These are phyloP conservation scores for Iberis pinnata DNA, from an alignment of 345 rosid species.

Conservation along the genomic window DNA sequence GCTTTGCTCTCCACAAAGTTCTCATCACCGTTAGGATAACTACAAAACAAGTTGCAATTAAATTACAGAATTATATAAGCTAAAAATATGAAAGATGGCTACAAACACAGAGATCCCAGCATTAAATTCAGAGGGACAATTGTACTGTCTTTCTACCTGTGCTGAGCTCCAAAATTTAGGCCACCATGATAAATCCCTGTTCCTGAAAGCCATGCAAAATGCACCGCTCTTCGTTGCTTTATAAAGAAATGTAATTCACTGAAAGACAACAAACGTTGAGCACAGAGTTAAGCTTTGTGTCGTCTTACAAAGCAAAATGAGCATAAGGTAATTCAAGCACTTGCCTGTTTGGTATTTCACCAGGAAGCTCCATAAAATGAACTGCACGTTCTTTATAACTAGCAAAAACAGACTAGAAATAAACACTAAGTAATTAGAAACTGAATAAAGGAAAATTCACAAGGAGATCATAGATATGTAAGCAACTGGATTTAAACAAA, in stretches of 20 bases:
- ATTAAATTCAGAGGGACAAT: constrained; percentile 1
- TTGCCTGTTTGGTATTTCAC: constrained; percentile 96
- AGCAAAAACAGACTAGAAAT: constrained; percentile 72
- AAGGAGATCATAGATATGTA: constrained; percentile 10
- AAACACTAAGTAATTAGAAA: constrained; percentile 7
- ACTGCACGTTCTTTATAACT: constrained; percentile 88
- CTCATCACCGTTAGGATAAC: constrained; percentile 84
- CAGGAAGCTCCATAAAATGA: constrained; percentile 99
- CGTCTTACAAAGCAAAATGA: constrained; percentile 17
- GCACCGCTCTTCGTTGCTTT: constrained; percentile 95
- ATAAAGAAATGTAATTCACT: constrained; percentile 95
- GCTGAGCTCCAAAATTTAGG: constrained; percentile 92
- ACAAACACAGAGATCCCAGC: constrained; percentile 21
- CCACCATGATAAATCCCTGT: constrained; percentile 96
- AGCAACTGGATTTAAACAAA: constrained; percentile 2
- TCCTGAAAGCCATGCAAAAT: constrained; percentile 99
- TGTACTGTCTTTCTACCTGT: constrained; percentile 44
- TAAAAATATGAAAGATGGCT: constrained; percentile 11
- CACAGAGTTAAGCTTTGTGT: constrained; percentile 11
- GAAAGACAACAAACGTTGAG: constrained; percentile 28
- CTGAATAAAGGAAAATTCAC: not conserved
- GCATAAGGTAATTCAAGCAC: constrained; percentile 23
- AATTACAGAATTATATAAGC: constrained; percentile 10
- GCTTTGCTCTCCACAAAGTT: constrained; percentile 99
- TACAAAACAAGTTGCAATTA: constrained; percentile 32